phyloP scores from a whole-genome alignment of 352 stramenopile species.

The Thraustochytrium sp. region DNA sequence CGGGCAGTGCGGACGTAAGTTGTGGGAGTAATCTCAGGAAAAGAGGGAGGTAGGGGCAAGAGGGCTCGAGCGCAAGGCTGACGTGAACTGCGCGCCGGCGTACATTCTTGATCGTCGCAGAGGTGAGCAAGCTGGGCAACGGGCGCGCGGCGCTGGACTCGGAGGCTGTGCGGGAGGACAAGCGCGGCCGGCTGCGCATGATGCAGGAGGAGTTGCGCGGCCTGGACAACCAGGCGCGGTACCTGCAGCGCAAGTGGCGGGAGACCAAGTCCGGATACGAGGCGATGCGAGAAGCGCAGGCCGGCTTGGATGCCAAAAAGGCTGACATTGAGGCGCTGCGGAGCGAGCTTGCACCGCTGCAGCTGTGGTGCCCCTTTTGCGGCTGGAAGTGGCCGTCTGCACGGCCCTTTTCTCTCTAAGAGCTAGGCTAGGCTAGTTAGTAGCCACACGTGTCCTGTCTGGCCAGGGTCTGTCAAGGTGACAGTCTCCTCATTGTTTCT shows the following conservation, averaged over 20 bases:
- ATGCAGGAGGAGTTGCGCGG: not conserved
- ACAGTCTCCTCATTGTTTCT: too few species aligned
- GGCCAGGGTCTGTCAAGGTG: too few species aligned
- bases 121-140: slow-evolving; percentile 9
- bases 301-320: not conserved
- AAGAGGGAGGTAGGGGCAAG: not conserved
- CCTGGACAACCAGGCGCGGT: not conserved
- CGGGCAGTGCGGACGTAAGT: slow-evolving; percentile 9
- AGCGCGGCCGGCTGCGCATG: not conserved
- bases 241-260: not conserved
- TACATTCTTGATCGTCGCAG: too few species aligned
- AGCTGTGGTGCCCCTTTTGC: slow-evolving; percentile 31
- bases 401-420: not conserved
- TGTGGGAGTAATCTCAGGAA: not conserved
- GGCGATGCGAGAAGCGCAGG: not conserved
- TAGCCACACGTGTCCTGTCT: too few species aligned
- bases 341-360: not conserved
- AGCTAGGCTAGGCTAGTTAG: too few species aligned
- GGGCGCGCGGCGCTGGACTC: not conserved
- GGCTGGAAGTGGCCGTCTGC: slow-evolving; percentile 15
- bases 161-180: not conserved
- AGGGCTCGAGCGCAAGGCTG: not conserved
- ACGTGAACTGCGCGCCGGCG: too few species aligned
- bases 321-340: not conserved
- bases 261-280: slow-evolving; percentile 11